Percentiles rank a stretch among this genome's conserved stretches.
Evolutionary conservation across 2,329 filamentous ascomycete genomes (phyloP).

Genomic region (Botrytis porri): DNA sequence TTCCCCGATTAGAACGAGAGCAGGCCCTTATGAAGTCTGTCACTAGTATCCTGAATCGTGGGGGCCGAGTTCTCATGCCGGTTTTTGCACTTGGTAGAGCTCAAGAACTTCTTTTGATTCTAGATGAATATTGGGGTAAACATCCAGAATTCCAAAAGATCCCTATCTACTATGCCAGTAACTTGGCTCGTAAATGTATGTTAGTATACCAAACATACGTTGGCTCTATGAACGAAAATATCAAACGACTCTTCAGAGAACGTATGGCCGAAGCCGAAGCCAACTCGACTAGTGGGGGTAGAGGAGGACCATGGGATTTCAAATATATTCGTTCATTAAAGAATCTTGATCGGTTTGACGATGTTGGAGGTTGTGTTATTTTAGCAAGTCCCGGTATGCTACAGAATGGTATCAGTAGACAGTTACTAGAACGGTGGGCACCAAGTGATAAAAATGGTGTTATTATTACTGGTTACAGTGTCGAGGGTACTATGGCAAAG

Average conservation of each 20-base stretch:
- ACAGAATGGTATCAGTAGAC: conserved; percentile 90
- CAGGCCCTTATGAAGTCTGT: conserved; percentile 94
- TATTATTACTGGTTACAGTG: conserved; percentile 96
- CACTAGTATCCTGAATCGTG: conserved; percentile 84
- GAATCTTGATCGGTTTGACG: conserved; percentile 91
- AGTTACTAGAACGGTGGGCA: conserved; percentile 92
- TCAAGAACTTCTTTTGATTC: conserved; percentile 87
- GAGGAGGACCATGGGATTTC: conserved; percentile 94
- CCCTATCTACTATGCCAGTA: conserved; percentile 97
- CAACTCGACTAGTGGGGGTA: conserved; percentile 68
- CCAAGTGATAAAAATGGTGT: conserved; percentile 97
- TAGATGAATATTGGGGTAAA: conserved; percentile 95
- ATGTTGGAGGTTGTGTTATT: conserved; percentile 95
- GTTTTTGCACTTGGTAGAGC: conserved; percentile 93
- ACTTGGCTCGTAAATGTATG: conserved; percentile 95
- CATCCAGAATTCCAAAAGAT: conserved; percentile 85
- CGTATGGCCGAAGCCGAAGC: conserved; percentile 88
- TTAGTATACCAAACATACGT: conserved; percentile 98
- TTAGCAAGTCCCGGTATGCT: conserved; percentile 97
- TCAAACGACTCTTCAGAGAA: conserved; percentile 90
- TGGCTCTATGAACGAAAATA: conserved; percentile 98
- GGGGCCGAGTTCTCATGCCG: conserved; percentile 88
- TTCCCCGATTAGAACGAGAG: conserved; percentile 86
- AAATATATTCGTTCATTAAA: conserved; percentile 89
- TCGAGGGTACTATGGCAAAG: conserved; percentile 98